Evolutionary conservation across 768 basidiomycete species (phyloP), one percentile per base, ranked within the genome.

Genomic region (Boletus reticuloceps): DNA sequence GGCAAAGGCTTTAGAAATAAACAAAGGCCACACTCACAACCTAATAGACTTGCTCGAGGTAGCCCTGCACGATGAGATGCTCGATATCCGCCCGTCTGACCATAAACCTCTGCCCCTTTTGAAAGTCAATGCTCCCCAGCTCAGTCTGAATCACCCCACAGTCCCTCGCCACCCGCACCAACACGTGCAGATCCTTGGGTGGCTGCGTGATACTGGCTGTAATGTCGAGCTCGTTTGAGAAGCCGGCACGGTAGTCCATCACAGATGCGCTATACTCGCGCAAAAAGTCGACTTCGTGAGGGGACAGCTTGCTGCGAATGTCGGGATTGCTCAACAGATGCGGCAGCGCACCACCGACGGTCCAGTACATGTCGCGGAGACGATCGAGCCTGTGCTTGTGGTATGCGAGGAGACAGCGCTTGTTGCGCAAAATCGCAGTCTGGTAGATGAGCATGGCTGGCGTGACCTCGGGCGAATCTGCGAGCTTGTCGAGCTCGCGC

Each of bases 401-500:
- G 72, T 98, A 99, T 0, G 93, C 94, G 43, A 98, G 82, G 5
- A 98, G 79, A 69, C 92, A 94, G n/a, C 97, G 88, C 70, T 96
- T 97, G 78, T 98, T 97, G 58, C 94, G 84, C 39, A 86, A 78
- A 62, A 96, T 88, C 37, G 91, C 85, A 9, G 95, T 91, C 72
- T 96, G 92, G 68, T 90, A 86, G 65, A 98, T 83, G 63, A 92
- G 82, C 57, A 95, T 75, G 19, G 85, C 81, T 19, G 78, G 77
- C 20, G 79, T 71, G 53, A 79, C 64, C 3, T 83, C 82, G 47
- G 84, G 74, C 37, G 75, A 68, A 48, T 78, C 79, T 11, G 69
- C 72, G 59, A 76, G 68, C 51, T 77, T 79, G 67, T 93, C 89
- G 58, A 98, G 87, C 63, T 89, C 88, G 68, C 94, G 91, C 58